These are phyloP conservation scores for Hyaloscypha variabilis DNA, from an alignment of 495 filamentous ascomycete genomes.

Conservation along the genomic window DNA sequence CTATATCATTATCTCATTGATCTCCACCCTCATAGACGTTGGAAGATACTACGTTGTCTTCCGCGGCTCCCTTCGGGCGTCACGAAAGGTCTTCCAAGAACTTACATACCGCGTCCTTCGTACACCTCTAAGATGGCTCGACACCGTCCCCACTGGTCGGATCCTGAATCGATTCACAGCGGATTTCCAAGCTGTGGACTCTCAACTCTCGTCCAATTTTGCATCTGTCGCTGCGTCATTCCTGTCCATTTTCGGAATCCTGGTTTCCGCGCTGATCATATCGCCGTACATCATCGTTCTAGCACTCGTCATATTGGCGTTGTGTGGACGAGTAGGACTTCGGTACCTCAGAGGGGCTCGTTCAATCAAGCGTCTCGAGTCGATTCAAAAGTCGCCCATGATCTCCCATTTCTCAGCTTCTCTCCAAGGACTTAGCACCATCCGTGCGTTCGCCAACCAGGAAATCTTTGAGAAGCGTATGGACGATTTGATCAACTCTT, in stretches of 20 bases:
- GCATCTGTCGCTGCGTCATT: conserved; percentile 41
- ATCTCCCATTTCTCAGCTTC: conserved; percentile 64
- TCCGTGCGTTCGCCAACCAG: conserved; percentile 61
- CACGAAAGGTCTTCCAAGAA: conserved; percentile 54
- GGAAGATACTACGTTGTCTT: conserved; percentile 21
- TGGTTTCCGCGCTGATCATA: conserved; percentile 44
- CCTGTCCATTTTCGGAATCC: conserved; percentile 42
- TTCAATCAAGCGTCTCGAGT: conserved; percentile 66
- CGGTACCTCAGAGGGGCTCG: conserved; percentile 62
- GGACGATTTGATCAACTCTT: conserved; percentile 57
- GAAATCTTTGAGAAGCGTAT: conserved; percentile 57
- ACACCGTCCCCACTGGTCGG: conserved; percentile 62
- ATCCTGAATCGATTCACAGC: conserved; percentile 66
- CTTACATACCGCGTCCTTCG: conserved; percentile 53
- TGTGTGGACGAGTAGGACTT: conserved; percentile 47
- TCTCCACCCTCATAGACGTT: conserved; percentile 22
- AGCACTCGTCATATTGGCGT: conserved; percentile 39
- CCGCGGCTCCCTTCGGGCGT: conserved; percentile 45
- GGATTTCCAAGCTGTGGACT: conserved; percentile 60
- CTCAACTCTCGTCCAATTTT: conserved; percentile 46
- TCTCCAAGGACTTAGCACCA: conserved; percentile 63
- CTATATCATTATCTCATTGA: conserved; percentile 64
- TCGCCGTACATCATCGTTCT: conserved; percentile 49
- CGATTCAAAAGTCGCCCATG: conserved; percentile 61
- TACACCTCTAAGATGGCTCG: conserved; percentile 60